Conservation (phyloP, 306 rosid species). For the Cicer chorassanicum region DNA sequence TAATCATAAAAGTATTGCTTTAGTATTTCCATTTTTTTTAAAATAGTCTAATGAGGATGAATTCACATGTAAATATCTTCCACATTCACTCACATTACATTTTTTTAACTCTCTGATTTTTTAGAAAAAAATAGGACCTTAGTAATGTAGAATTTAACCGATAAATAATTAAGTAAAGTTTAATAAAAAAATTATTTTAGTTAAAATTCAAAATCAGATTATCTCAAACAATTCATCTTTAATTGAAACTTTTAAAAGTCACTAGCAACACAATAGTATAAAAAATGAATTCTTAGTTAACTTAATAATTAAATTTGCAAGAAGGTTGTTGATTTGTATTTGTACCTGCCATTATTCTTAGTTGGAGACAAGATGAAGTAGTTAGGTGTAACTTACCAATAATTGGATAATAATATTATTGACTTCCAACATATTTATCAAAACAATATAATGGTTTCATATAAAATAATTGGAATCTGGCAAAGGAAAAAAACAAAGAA, state of each 20-base stretch:
- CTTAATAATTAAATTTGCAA: slow-evolving; percentile 23
- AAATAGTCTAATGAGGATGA: too few relatives aligned
- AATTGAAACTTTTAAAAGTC: not conserved
- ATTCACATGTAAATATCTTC: not conserved
- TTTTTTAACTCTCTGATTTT: too few relatives aligned
- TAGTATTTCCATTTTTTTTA: too few relatives aligned
- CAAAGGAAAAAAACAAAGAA: not conserved
- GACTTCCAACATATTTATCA: not conserved
- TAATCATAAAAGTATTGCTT: too few relatives aligned
- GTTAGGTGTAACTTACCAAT: slow-evolving; percentile 43
- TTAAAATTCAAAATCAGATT: too few relatives aligned
- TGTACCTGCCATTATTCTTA: slow-evolving; percentile 25
- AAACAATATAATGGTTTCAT: not conserved
- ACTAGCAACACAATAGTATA: slow-evolving; percentile 19
- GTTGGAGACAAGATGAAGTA: not conserved
- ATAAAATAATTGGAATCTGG: not conserved
- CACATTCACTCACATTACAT: not conserved
- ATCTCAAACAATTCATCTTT: not conserved
- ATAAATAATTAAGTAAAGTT: too few relatives aligned
- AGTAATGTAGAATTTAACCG: too few relatives aligned
- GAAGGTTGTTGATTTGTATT: slow-evolving; percentile 38
- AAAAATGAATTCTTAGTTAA: slow-evolving; percentile 29
- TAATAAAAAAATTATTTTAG: too few relatives aligned
- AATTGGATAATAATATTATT: slow-evolving; percentile 28
- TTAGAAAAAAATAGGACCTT: too few relatives aligned